phyloP scores from a whole-genome alignment of 2,329 filamentous ascomycete species.

The Fusarium veterinarium region DNA sequence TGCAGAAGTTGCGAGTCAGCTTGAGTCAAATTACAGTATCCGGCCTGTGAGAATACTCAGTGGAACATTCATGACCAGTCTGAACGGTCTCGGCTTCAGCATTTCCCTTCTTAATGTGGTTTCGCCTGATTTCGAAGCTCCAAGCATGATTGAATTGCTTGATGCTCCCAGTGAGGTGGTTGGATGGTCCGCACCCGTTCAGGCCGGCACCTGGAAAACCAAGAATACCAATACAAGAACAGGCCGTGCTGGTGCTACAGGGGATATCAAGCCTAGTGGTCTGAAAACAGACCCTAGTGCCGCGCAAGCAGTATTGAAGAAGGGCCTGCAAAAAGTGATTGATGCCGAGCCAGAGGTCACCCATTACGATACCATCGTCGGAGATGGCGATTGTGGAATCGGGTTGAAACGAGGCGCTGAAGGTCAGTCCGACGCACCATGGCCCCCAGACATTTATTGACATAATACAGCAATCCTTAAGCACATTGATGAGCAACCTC shows the following conservation, averaged over 20 bases:
- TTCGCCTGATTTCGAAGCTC: slow-evolving; percentile 67
- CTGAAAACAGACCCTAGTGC: slow-evolving; percentile 63
- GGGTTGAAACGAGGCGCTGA: slow-evolving; percentile 90
- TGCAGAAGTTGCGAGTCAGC: slow-evolving; percentile 73
- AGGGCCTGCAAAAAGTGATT: slow-evolving; percentile 71
- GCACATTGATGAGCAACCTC: slow-evolving; percentile 57
- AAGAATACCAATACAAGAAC: slow-evolving; percentile 62
- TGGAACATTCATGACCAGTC: slow-evolving; percentile 82
- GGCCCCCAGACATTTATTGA: slow-evolving; percentile 30
- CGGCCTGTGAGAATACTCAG: slow-evolving; percentile 72
- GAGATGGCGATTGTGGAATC: slow-evolving; percentile 90
- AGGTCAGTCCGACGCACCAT: slow-evolving; percentile 55
- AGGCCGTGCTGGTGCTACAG: slow-evolving; percentile 47
- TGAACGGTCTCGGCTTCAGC: slow-evolving; percentile 82
- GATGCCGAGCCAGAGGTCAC: slow-evolving; percentile 78
- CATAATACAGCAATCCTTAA: slow-evolving; percentile 60
- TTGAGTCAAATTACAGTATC: slow-evolving; percentile 67
- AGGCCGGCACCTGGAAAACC: slow-evolving; percentile 71
- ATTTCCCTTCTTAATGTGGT: slow-evolving; percentile 75
- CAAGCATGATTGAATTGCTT: slow-evolving; percentile 74
- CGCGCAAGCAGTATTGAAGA: slow-evolving; percentile 64
- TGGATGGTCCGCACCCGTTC: slow-evolving; percentile 75
- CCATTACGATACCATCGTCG: slow-evolving; percentile 82
- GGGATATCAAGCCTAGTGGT: slow-evolving; percentile 57
- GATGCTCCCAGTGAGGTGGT: slow-evolving; percentile 76